Evolutionary conservation across 1,139 yeast genomes (phyloP), one percentile per base, ranked within the genome.

Genomic region (Magnusiomyces starmeri): DNA sequence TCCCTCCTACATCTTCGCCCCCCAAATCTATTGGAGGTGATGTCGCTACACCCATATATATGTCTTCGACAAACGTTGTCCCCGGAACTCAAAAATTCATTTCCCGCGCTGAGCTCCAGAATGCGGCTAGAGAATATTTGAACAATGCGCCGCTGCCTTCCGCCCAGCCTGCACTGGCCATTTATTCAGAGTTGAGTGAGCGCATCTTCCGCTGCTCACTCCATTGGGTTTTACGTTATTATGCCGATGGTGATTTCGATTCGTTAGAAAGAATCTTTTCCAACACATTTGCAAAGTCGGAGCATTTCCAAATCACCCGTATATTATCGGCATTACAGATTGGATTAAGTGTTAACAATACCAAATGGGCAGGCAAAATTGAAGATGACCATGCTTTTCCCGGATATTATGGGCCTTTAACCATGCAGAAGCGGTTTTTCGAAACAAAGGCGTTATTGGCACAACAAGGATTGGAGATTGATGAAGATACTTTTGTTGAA

Each of bases 311-410:
- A 20, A 46, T 54, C 16, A 41, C 40, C 26, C 37, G 44, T 9
- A 9, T 41, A 18, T 29, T 54, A 26, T 34, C 51, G 8, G 54
- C 49, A 14, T 32, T 54, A n/a, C 41, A 46, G 10, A 34, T 48
- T 20, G 56, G 54, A 6, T n/a, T 53, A 22, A 42, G 48, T 12
- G 43, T 48, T 20, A 37, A 50, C 24, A 29, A 49, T 10, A 16
- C 48, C 7, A 46, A 20, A 7, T 53, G 54, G 52, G 22, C 22
- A 16, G 56, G 52, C 2, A 37, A 45, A 16, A 34, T 54, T 2
- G 51, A 48, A n/a, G 54, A 52, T 21, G 56, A 53, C 32, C 22
- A 43, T n/a, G 35, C 29, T 40, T 54, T 51, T 34, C 56, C 56
- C 1, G 54, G 54, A 8, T 51, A 46, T 14, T 21, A 42, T 37